These are phyloP conservation scores for Aurinia saxatilis DNA, from an alignment of 345 rosid genomes.

Conservation along the genomic window DNA sequence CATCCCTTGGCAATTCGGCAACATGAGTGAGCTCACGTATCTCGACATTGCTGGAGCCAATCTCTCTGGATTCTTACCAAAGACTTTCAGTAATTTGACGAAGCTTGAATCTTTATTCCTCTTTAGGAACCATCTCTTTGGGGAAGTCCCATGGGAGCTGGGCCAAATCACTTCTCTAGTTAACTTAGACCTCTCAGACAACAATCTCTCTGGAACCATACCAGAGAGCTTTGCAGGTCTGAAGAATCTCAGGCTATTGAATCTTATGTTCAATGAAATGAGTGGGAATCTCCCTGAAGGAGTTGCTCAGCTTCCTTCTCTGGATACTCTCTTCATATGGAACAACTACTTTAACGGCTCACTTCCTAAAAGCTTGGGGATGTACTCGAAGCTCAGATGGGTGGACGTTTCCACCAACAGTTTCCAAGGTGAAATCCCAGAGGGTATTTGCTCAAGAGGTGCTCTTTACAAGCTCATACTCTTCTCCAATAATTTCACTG, in stretches of 20 bases:
- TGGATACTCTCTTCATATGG: slow-evolving; percentile 83
- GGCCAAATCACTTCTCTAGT: slow-evolving; percentile 46
- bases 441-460: slow-evolving; percentile 69
- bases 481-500: slow-evolving; percentile 68
- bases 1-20: slow-evolving; percentile 74
- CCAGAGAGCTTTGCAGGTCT: slow-evolving; percentile 67
- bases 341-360: slow-evolving; percentile 73
- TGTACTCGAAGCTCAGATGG: slow-evolving; percentile 71
- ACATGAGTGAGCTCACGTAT: slow-evolving; percentile 68
- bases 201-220: slow-evolving; percentile 61
- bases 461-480: slow-evolving; percentile 60
- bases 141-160: slow-evolving; percentile 64
- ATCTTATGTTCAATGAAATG: slow-evolving; percentile 85
- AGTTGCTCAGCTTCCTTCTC: slow-evolving; percentile 66
- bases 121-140: slow-evolving; percentile 66
- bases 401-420: slow-evolving; percentile 83
- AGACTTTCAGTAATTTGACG: slow-evolving; percentile 62
- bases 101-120: slow-evolving; percentile 80
- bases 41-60: slow-evolving; percentile 85
- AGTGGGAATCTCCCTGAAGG: slow-evolving; percentile 70
- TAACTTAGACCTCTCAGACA: slow-evolving; percentile 84
- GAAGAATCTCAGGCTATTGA: slow-evolving; percentile 65
- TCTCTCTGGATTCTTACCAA: slow-evolving; percentile 74
- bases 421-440: slow-evolving; percentile 69
- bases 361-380: slow-evolving; percentile 74